Base-by-base conservation (phyloP, 768 basidiomycete genomes). In the Macrolepiota dolichaula region DNA sequence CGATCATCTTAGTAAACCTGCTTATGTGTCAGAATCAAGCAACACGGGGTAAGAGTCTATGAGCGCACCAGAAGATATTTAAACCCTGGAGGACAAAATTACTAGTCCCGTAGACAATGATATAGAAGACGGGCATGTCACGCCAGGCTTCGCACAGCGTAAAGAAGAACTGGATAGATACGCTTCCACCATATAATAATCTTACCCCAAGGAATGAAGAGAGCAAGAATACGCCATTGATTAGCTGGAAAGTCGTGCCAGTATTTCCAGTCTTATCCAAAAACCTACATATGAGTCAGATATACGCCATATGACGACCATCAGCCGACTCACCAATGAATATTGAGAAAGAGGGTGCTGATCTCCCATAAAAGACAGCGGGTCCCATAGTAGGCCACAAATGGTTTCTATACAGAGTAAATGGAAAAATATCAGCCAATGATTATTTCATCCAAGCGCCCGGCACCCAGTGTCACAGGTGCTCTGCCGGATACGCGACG, bases 321-420 rank as follows among this genome's bases (percentile, higher is more conserved):
- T 42, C 2, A 40, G 13, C n/a, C 32, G 25, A 60, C 77, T 62
- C 65, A 93, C 92, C 92, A 94, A 64, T 95, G 92, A 57, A 91
- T 85, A 67, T 96, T 91, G 63, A 96, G 77, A 74, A 96, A 94
- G 61, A 94, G 83, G 0, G 94, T 96, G 75, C 87, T 90, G 19
- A 85, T 76, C 74, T 94, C 94, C 93, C 92, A 94, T 11, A 94
- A 76, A 32, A 96, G 74, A 74, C 89, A 95, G 15, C 91, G 81
- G 1, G 85, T 77, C 13, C 81, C 89, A 66, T 87, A 94, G 71
- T 93, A 96, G 7, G 88, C 85, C 42, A 91, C 76, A 72, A 94
- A 94, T 4, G 94, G 85, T 68, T 77, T 83, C 86, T 87, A 65
- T 32, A 36, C 50, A 12, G 37, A 60, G 42, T 17, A 44, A 17